Conservation (phyloP, 306 rosid species). For the Gynostemma pentaphyllum region DNA sequence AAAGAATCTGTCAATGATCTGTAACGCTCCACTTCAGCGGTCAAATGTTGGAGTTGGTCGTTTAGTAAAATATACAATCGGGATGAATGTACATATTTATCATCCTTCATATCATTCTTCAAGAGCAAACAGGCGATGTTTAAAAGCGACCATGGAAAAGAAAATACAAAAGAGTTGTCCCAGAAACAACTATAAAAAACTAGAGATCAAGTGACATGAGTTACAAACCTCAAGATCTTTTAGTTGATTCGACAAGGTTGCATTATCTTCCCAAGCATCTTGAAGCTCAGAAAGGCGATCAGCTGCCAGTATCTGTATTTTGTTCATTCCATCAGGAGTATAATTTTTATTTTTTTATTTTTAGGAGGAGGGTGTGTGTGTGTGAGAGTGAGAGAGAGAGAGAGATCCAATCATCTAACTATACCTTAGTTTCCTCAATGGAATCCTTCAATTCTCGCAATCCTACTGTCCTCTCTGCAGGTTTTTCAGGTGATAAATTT, state of each 20-base stretch:
- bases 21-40: conserved; percentile 52
- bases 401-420: neutral
- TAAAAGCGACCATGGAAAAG: neutral
- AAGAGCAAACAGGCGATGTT: conserved; percentile 3
- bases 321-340: neutral
- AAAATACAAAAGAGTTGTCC: neutral
- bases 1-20: conserved; percentile 53
- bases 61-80: conserved; percentile 53
- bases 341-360: too few species aligned
- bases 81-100: conserved; percentile 60
- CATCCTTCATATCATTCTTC: conserved; percentile 78
- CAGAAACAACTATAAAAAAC: neutral
- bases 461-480: conserved; percentile 51
- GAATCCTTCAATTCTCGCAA: conserved; percentile 76
- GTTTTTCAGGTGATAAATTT: conserved; percentile 69
- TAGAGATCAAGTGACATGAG: conserved; percentile 1
- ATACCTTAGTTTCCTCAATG: conserved; percentile 87
- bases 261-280: conserved; percentile 62
- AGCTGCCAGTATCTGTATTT: conserved; percentile 53
- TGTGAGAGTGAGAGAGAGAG: conserved; percentile 8
- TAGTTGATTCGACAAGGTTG: conserved; percentile 50
- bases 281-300: conserved; percentile 73
- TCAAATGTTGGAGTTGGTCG: conserved; percentile 95
- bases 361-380: too few species aligned
- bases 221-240: conserved; percentile 74